Evolutionary conservation across 1,284 basidiomycete genomes (phyloP).

Genomic region (Meripilus lineatus): DNA sequence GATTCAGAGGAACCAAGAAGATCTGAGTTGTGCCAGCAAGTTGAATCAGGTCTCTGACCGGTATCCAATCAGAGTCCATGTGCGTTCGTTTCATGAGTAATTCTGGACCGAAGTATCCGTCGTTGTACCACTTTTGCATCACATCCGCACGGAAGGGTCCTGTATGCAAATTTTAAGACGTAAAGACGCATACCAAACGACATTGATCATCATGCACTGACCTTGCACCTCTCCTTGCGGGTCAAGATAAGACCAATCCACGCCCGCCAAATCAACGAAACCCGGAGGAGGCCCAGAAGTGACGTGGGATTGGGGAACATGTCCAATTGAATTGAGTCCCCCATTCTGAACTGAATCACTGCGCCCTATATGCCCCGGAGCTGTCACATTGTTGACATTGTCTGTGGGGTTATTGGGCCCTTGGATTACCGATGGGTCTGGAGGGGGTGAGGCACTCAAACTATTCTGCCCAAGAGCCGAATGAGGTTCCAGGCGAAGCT

Average conservation of each 20-base stretch:
- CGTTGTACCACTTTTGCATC: constrained; percentile 97
- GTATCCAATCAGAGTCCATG: constrained; percentile 60
- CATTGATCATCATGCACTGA: constrained; percentile 23
- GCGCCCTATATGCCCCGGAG: no score
- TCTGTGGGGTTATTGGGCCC: background rate
- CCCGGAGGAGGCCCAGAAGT: constrained; percentile 32
- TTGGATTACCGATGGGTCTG: background rate
- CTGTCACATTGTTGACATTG: background rate
- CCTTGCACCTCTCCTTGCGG: constrained; percentile 89
- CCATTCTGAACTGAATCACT: no score
- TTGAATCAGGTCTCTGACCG: constrained; percentile 53
- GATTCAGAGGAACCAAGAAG: constrained; percentile 52
- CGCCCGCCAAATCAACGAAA: constrained; percentile 50
- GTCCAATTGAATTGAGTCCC: background rate
- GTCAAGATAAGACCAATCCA: constrained; percentile 93
- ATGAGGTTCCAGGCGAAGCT: constrained; percentile 13
- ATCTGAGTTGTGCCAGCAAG: constrained; percentile 51
- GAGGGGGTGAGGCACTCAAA: background rate
- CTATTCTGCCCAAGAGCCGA: constrained; percentile 1
- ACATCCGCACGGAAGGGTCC: constrained; percentile 87
- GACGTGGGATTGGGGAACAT: background rate
- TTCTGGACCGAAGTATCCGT: constrained; percentile 86
- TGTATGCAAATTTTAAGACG: constrained; percentile 28
- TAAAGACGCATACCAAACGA: background rate
- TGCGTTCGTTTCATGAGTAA: constrained; percentile 79